Base-by-base conservation (phyloP, 768 basidiomycete genomes). In the Trametes sanguinea region DNA sequence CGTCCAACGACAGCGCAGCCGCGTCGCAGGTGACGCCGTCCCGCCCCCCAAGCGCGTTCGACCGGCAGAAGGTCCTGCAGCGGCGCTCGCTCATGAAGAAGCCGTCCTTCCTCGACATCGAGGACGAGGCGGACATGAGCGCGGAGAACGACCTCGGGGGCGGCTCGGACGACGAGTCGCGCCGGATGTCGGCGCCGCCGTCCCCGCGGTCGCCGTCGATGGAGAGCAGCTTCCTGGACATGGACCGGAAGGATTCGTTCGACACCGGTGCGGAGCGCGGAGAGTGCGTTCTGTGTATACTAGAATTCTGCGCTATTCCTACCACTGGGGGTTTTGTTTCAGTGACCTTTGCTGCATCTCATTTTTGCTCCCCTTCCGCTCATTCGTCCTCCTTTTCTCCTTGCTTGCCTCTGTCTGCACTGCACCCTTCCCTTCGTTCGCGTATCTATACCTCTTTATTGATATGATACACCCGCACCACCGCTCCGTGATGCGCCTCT, bases 71-170 rank as follows among this genome's bases (percentile, higher is more conserved):
- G 60, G 52, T 61, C 14, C 45, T 67, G 43, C 53, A 68, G 50
- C 65, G 81, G 48, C 80, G 77, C 51, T 83, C 83, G 6, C 76
- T 89, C 62, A 81, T 86, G 76, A 79, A 79, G 68, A 88, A 89
- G 68, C 85, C 89, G 17, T 89, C 88, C 1, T 90, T 90, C 72
- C 75, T 90, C 51, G 87, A 89, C 39, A 88, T 90, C 60, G 86
- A 76, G 27, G 77, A 79, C 60, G 72, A 73, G 32, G 52, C 33
- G 22, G 69, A 71, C 32, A 62, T 32, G 27, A 65, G 67, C 35
- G 42, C 54, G 61, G 63, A 65, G 47, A 62, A 53, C 46, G 51
- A 59, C 27, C 61, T 59, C 46, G 54, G 11, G 6, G 35, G 27
- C 4, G 60, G 40, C 2, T 39, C 33, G 13, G 62, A 59, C 10